phyloP scores from a whole-genome alignment of 805 yeast genomes.

The Cyberlindnera xylosilytica region DNA sequence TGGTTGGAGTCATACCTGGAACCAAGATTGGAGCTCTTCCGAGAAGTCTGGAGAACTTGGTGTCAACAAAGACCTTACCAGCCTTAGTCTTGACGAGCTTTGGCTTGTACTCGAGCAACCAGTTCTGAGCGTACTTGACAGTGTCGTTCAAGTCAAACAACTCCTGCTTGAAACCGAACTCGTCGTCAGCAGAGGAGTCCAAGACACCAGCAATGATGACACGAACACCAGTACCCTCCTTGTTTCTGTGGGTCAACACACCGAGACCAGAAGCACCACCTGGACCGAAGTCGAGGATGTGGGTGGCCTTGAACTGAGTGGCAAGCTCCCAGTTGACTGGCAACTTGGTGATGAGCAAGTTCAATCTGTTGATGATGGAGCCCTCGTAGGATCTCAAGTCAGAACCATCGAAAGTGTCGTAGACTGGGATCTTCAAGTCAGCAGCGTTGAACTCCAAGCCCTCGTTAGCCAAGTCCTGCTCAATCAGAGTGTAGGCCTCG shows the following conservation, averaged over 20 bases:
- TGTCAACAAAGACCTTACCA: slow-evolving; percentile 82
- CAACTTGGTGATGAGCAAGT: slow-evolving; percentile 78
- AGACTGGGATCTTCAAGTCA: slow-evolving; percentile 79
- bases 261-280: slow-evolving; percentile 98
- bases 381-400: slow-evolving; percentile 61
- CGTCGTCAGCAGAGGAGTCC: slow-evolving; percentile 70
- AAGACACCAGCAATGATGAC: slow-evolving; percentile 90
- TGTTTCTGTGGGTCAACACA: slow-evolving; percentile 92
- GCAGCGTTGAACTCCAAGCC: slow-evolving; percentile 53
- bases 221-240: slow-evolving; percentile 98
- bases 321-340: slow-evolving; percentile 96
- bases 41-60: slow-evolving; percentile 86
- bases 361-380: slow-evolving; percentile 64
- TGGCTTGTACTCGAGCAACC: slow-evolving; percentile 89
- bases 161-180: slow-evolving; percentile 95
- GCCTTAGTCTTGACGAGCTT: slow-evolving; percentile 69
- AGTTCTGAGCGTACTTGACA: slow-evolving; percentile 81
- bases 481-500: slow-evolving; percentile 65
- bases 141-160: slow-evolving; percentile 67
- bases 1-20: slow-evolving; percentile 99
- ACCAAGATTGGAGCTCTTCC: slow-evolving; percentile 97
- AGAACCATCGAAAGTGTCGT: slow-evolving; percentile 81
- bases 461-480: slow-evolving; percentile 59
- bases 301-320: slow-evolving; percentile 78
- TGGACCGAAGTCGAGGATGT: slow-evolving; percentile 95